Evolutionary conservation across 106 monocot species (phyloP).

Genomic region (Acorus calamus): DNA sequence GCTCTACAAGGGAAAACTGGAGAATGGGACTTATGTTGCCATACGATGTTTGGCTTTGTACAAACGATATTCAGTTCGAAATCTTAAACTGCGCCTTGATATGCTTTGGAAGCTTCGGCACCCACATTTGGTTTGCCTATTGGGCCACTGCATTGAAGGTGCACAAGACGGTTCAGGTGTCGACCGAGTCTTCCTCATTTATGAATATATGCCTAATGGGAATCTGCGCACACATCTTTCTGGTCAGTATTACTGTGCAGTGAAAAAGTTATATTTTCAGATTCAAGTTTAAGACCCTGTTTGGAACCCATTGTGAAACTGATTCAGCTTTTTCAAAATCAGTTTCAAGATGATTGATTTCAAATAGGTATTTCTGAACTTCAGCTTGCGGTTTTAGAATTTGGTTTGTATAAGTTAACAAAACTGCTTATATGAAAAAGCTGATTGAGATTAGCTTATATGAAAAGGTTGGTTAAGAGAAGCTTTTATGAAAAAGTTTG

Average conservation of each 20-base stretch:
- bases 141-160: slow-evolving; percentile 86
- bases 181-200: slow-evolving; percentile 73
- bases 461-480: too few species aligned
- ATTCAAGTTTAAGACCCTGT: too few species aligned
- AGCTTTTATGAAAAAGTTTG: too few species aligned
- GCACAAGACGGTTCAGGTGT: slow-evolving; percentile 50
- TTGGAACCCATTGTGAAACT: too few species aligned
- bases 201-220: slow-evolving; percentile 73
- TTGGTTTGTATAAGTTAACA: too few species aligned
- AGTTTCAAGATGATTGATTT: too few species aligned
- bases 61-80: slow-evolving; percentile 67
- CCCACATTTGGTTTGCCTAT: slow-evolving; percentile 81
- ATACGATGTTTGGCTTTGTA: slow-evolving; percentile 86
- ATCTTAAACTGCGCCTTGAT: slow-evolving; percentile 83
- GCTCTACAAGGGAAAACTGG: slow-evolving; percentile 86
- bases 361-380: too few species aligned
- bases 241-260: slow-evolving; percentile 26
- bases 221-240: slow-evolving; percentile 62
- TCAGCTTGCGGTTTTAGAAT: too few species aligned
- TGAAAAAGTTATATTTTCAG: too few species aligned
- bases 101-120: slow-evolving; percentile 95
- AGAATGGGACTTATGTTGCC: slow-evolving; percentile 72
- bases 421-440: too few species aligned
- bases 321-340: too few species aligned
- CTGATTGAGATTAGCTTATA: too few species aligned